Conservation (phyloP, 345 rosid genomes). For the Salix dunnii region DNA sequence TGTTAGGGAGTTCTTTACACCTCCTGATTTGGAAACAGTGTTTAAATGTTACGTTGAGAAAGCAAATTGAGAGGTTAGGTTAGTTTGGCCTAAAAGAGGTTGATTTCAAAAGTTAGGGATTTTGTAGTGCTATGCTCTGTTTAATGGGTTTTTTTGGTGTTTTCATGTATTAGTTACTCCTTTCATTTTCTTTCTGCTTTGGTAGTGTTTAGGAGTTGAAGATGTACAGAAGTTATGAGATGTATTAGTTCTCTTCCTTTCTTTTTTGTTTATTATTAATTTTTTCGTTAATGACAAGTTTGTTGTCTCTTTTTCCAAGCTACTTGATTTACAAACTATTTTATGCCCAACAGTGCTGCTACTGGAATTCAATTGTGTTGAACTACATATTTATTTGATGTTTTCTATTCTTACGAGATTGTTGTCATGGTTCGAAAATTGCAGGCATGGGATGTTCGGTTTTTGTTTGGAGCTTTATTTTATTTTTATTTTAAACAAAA, state of each 20-base stretch:
- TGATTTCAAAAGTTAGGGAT: constrained; percentile 3
- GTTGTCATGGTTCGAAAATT: neutral
- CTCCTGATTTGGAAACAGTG: constrained; percentile 78
- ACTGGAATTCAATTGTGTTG: neutral
- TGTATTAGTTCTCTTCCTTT: constrained; percentile 36
- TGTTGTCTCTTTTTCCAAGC: neutral
- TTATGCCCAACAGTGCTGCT: constrained; percentile 3
- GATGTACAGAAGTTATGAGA: constrained; percentile 40
- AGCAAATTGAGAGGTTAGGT: constrained; percentile 34
- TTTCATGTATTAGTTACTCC: neutral
- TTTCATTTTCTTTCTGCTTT: constrained; percentile 14
- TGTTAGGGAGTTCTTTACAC: constrained; percentile 69
- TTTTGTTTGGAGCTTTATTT: too few species aligned
- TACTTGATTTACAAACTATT: constrained; percentile 11
- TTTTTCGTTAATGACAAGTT: neutral
- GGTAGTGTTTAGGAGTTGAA: constrained; percentile 20
- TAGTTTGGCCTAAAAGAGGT: neutral
- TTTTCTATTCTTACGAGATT: neutral
- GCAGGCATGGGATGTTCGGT: too few species aligned
- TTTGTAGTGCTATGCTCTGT: constrained; percentile 5
- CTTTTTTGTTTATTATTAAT: too few species aligned
- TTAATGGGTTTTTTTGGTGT: neutral
- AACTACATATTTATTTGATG: too few species aligned
- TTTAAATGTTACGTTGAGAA: constrained; percentile 61
- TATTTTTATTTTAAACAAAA: too few species aligned